Percentiles rank a stretch among this genome's conserved stretches.
Conservation (phyloP, 1,284 basidiomycete genomes). For the Vanrija sp. region DNA sequence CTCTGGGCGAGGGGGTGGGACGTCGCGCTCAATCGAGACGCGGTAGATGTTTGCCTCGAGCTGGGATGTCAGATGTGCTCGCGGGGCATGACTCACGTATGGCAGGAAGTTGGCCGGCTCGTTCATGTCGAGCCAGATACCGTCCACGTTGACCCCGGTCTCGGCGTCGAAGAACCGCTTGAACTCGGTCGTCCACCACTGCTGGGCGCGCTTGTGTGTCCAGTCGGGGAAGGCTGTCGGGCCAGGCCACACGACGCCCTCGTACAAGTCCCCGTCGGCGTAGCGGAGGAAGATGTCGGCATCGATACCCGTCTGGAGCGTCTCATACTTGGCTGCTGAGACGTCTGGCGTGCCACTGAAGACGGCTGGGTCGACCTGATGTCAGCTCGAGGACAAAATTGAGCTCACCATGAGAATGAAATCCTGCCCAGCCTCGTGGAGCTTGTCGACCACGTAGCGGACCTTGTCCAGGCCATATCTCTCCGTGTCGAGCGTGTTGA, state of each 20-base stretch:
- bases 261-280: conserved; percentile 57
- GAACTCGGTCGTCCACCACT: conserved; percentile 63
- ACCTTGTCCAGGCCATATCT: conserved; percentile 63
- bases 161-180: conserved; percentile 55
- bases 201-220: conserved; percentile 58
- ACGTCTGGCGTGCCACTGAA: conserved; percentile 30
- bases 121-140: conserved; percentile 64
- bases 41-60: conserved; percentile 27
- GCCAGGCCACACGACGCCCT: conserved; percentile 69
- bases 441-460: conserved; percentile 60
- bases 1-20: conserved; percentile 13
- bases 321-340: conserved; percentile 51
- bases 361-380: conserved; percentile 60
- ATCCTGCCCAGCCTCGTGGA: conserved; percentile 60
- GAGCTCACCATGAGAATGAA: conserved; percentile 60
- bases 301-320: conserved; percentile 58
- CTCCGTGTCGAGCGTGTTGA: conserved; percentile 64
- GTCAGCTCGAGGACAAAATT: background rate
- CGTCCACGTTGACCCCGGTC: conserved; percentile 20
- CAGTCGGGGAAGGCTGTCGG: conserved; percentile 64
- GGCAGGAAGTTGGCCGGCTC: conserved; percentile 53
- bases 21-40: conserved; percentile 15
- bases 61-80: background rate
- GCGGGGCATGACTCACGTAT: conserved; percentile 10
- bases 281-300: conserved; percentile 62